Percentiles rank a stretch among this genome's conserved stretches.
phyloP scores from a whole-genome alignment of 495 filamentous ascomycete species.

The Trichoderma virens region DNA sequence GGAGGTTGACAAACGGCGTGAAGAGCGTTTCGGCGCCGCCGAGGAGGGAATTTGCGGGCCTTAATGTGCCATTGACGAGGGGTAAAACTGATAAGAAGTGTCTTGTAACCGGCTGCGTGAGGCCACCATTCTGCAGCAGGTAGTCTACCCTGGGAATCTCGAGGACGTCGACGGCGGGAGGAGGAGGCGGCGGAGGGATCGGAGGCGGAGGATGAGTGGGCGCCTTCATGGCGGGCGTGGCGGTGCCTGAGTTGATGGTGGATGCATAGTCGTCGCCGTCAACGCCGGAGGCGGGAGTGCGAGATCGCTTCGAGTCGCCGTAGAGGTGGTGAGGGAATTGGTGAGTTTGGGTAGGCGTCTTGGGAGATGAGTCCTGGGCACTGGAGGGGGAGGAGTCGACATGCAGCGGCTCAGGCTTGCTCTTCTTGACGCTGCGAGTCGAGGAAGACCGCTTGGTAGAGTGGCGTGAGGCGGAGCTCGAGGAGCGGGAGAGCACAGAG shows the following conservation, averaged over 20 bases:
- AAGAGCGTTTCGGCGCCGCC: constrained; percentile 61
- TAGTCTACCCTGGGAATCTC: constrained; percentile 76
- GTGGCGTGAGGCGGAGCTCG: constrained; percentile 11
- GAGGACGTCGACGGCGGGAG: constrained; percentile 58
- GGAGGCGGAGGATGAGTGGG: constrained; percentile 42
- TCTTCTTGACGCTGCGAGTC: constrained; percentile 27
- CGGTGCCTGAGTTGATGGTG: constrained; percentile 25
- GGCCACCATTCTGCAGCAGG: constrained; percentile 75
- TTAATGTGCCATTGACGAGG: constrained; percentile 35
- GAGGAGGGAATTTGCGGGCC: constrained; percentile 44
- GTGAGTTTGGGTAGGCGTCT: constrained; percentile 47
- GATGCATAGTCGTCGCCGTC: constrained; percentile 19
- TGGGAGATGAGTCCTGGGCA: constrained; percentile 47
- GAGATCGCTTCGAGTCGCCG: constrained; percentile 25
- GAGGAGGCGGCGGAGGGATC: constrained; percentile 70
- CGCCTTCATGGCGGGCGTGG: constrained; percentile 23
- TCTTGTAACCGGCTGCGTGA: constrained; percentile 57
- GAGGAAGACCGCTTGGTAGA: constrained; percentile 31
- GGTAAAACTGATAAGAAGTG: constrained; percentile 52
- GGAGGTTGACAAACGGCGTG: constrained; percentile 64
- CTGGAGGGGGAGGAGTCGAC: constrained; percentile 39
- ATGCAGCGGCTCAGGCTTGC: constrained; percentile 21
- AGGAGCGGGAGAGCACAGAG: constrained; percentile 12
- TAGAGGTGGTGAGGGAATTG: constrained; percentile 35
- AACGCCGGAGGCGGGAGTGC: constrained; percentile 16